Conservation (phyloP, 768 basidiomycete genomes). For the Auricularia auricula-judae region DNA sequence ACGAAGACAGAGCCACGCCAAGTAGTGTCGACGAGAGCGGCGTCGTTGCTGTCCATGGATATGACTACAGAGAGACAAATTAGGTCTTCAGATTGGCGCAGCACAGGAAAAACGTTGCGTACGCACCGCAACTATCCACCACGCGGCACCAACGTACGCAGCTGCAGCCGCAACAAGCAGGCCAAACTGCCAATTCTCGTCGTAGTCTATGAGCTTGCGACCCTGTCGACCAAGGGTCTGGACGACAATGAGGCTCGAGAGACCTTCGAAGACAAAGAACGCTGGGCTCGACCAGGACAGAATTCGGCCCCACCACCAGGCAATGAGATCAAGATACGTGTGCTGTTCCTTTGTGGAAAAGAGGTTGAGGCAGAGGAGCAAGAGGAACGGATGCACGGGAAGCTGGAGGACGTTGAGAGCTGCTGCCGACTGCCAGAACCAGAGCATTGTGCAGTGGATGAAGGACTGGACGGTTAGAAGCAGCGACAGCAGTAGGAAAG, state of each 20-base stretch:
- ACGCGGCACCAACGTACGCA: slow-evolving; percentile 71
- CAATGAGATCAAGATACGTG: slow-evolving; percentile 44
- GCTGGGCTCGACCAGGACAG: slow-evolving; percentile 63
- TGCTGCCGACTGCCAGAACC: slow-evolving; percentile 43
- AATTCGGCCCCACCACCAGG: slow-evolving; percentile 62
- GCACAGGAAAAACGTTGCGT: not conserved
- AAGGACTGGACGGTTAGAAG: slow-evolving; percentile 66
- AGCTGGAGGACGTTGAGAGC: slow-evolving; percentile 70
- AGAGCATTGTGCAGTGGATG: slow-evolving; percentile 67
- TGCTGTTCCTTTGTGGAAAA: slow-evolving; percentile 48
- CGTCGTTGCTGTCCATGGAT: slow-evolving; percentile 71
- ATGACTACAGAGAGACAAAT: slow-evolving; percentile 40
- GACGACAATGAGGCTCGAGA: slow-evolving; percentile 73
- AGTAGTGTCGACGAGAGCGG: slow-evolving; percentile 83
- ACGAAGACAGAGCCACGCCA: slow-evolving; percentile 77
- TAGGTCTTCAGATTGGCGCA: not conserved
- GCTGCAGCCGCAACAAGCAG: slow-evolving; percentile 66
- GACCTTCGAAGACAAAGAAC: slow-evolving; percentile 73
- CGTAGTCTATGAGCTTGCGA: slow-evolving; percentile 57
- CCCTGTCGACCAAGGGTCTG: slow-evolving; percentile 74
- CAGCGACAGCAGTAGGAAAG: slow-evolving; percentile 73
- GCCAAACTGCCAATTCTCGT: slow-evolving; percentile 67
- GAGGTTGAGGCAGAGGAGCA: slow-evolving; percentile 78
- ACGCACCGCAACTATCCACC: slow-evolving; percentile 78
- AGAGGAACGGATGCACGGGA: slow-evolving; percentile 77